These are phyloP conservation scores for Phyllosticta citrichinensis DNA, from an alignment of 2,329 filamentous ascomycete species.

Conservation along the genomic window DNA sequence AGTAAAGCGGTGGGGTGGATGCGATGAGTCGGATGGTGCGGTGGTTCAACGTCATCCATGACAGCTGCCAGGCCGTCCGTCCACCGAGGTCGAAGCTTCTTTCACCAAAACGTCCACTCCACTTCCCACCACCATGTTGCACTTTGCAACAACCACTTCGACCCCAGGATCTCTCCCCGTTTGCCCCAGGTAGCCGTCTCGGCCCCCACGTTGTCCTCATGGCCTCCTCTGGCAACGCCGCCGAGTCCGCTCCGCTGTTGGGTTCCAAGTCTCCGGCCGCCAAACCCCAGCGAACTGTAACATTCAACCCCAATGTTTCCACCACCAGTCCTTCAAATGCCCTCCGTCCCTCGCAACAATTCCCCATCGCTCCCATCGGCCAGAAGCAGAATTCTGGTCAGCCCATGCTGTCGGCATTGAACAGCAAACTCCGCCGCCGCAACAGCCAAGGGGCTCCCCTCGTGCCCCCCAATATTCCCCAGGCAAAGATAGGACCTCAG, in stretches of 20 bases:
- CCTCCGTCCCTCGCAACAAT: conserved; percentile 22
- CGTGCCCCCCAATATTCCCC: conserved; percentile 31
- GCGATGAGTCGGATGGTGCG: neutral
- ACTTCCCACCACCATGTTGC: conserved; percentile 4
- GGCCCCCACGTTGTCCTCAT: neutral
- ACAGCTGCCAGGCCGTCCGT: neutral
- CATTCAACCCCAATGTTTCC: conserved; percentile 59
- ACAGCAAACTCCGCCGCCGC: conserved; percentile 75
- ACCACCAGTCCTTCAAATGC: conserved; percentile 32
- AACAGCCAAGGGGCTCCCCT: conserved; percentile 67
- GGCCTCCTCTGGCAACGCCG: neutral
- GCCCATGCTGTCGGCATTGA: conserved; percentile 59
- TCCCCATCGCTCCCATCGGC: conserved; percentile 22
- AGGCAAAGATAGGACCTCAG: conserved; percentile 79
- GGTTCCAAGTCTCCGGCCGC: conserved; percentile 21
- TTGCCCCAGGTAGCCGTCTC: neutral
- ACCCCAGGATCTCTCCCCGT: neutral
- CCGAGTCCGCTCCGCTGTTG: conserved; percentile 28
- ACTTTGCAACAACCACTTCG: neutral
- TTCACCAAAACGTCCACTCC: neutral
- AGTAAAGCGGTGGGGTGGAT: neutral
- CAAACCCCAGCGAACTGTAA: conserved; percentile 54
- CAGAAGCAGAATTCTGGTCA: conserved; percentile 19
- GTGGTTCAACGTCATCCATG: conserved; percentile 1
- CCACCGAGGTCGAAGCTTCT: conserved; percentile 7